Evolutionary conservation across 495 filamentous ascomycete genomes (phyloP), one percentile per base, ranked within the genome.

Genomic region (Penicillium verhagenii): DNA sequence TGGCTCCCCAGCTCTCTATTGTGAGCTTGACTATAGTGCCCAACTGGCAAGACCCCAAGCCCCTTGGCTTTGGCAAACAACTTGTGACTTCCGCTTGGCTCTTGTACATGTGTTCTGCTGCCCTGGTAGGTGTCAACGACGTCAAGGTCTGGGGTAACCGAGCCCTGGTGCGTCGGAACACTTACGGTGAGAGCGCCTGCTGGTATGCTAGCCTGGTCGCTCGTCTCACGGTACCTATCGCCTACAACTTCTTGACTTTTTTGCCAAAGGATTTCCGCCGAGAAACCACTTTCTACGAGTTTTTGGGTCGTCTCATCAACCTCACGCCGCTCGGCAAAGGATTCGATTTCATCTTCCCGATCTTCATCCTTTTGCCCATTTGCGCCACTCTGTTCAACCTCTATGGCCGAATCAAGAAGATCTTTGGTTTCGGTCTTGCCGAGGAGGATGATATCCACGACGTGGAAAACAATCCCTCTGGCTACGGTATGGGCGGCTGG

Each of bases 201-300:
- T 98, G 94, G 90, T 98, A 96, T 70, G 86, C 91, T 9, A 84
- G 86, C 25, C 89, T 96, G 58, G 88, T 96, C 24, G 92, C 94
- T 8, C 86, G 89, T 47, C 80, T 98, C 26, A 95, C 89, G 28
- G 91, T 97, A 4, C 94, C 94, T 3, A 80, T 97, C 16, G 85
- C 90, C 18, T 97, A 95, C 79, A 97, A 98, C 69, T 97, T 98
- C 64, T 80, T 96, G 66, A 96, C 92, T 3, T 92, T 97, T 60
- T 67, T 96, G 18, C 85, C 87, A 6, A 80, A 73, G 20, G 72
- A 69, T 6, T 76, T 93, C 29, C 90, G 88, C 61, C 66, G 77
- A 37, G 63, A 71, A 14, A 96, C 91, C 8, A 83, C 87, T 0
- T 98, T 96, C 72, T 94, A 95, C 65, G 67, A 81, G 28, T 96